Evolutionary conservation across 1,284 basidiomycete species (phyloP).

Genomic region (Neonothopanus nambi): DNA sequence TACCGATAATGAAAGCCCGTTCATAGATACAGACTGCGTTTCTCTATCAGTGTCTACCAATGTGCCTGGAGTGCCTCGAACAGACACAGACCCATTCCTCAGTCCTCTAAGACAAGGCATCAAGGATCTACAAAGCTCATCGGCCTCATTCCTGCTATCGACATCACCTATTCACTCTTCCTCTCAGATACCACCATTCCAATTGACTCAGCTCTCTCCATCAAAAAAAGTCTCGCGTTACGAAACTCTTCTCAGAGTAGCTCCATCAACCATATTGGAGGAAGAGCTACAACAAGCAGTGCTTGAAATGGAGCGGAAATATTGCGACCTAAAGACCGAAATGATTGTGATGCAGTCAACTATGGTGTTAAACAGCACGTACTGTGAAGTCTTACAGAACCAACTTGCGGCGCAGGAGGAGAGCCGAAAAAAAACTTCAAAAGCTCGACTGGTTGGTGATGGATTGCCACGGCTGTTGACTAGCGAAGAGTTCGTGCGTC

Average conservation of each 20-base stretch:
- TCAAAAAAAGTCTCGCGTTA: constrained; percentile 8
- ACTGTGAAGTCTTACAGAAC: neutral
- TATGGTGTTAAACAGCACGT: neutral
- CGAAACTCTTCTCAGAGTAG: constrained; percentile 8
- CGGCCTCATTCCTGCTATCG: constrained; percentile 11
- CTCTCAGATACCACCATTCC: constrained; percentile 7
- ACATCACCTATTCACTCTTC: constrained; percentile 17
- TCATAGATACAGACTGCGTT: no score
- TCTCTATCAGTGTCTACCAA: no score
- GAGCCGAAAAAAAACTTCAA: constrained; percentile 18
- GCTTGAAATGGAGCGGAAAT: constrained; percentile 7
- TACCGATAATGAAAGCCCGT: no score
- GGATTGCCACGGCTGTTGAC: constrained; percentile 21
- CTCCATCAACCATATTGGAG: constrained; percentile 18
- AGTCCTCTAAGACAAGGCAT: neutral
- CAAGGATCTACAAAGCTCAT: neutral
- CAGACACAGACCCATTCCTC: neutral
- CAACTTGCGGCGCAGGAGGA: neutral
- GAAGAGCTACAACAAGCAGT: constrained; percentile 16
- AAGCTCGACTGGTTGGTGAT: constrained; percentile 20
- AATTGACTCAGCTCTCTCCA: constrained; percentile 11
- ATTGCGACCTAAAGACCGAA: constrained; percentile 13
- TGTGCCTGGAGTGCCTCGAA: no score
- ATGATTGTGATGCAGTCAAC: constrained; percentile 1
- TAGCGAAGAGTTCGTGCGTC: constrained; percentile 14